A percentile compares a stretch with the other conserved stretches of the same genome.
Conservation (phyloP, 192 early-diverging fungal genomes). For the Entophlyctis luteolus region DNA sequence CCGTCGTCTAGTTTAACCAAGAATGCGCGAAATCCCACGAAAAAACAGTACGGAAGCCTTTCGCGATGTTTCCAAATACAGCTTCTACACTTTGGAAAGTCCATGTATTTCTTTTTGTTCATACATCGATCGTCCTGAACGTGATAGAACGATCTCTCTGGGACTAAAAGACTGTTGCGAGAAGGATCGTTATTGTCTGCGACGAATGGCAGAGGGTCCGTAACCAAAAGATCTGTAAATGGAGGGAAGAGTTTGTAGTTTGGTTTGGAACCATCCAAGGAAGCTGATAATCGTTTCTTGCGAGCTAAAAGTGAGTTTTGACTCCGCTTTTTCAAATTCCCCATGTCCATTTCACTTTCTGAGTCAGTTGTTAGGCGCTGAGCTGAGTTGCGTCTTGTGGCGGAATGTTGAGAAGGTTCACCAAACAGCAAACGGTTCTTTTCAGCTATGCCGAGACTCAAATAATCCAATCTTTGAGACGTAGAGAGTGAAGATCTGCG, state of each 20-base stretch:
- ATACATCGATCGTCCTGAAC: slow-evolving; percentile 19
- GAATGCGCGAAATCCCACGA: slow-evolving; percentile 15
- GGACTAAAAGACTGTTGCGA: background rate
- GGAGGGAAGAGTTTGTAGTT: slow-evolving; percentile 1
- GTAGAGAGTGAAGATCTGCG: background rate
- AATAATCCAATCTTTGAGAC: no score
- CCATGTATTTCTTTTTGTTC: slow-evolving; percentile 1
- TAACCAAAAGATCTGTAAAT: background rate
- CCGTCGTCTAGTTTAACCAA: background rate
- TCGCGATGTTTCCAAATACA: slow-evolving; percentile 25
- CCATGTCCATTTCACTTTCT: no score
- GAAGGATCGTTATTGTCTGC: background rate
- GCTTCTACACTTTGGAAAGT: background rate
- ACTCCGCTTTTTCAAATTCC: no score
- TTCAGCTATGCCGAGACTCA: background rate
- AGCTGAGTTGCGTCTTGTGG: no score
- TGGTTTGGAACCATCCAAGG: background rate
- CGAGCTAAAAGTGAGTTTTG: no score
- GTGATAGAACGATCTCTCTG: slow-evolving; percentile 1
- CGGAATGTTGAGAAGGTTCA: background rate
- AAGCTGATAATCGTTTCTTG: no score
- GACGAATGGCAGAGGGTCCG: slow-evolving; percentile 7
- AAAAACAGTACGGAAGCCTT: slow-evolving; percentile 15
- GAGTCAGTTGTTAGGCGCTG: no score
- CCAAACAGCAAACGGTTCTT: background rate